These are phyloP conservation scores for Wickerhamomyces hampshirensis DNA, from an alignment of 805 yeast species.

Conservation along the genomic window DNA sequence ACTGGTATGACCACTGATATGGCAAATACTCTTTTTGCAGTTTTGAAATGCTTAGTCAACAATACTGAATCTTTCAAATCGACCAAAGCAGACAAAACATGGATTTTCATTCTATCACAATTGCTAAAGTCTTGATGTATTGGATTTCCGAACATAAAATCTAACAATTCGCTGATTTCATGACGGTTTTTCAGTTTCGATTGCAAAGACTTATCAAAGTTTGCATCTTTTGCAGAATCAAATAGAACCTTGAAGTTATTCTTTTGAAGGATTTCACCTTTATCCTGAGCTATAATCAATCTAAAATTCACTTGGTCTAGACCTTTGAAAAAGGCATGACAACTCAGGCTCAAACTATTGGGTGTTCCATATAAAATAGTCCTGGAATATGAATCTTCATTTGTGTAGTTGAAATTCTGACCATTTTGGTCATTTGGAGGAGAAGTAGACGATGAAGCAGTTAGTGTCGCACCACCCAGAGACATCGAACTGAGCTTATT, in stretches of 20 bases:
- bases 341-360: conserved; percentile 6
- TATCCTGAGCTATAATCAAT: conserved; percentile 32
- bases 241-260: conserved; percentile 29
- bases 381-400: conserved; percentile 24
- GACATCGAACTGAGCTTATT: neutral
- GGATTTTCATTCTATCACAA: conserved; percentile 20
- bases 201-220: conserved; percentile 14
- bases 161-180: conserved; percentile 24
- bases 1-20: conserved; percentile 29
- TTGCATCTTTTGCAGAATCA: conserved; percentile 27
- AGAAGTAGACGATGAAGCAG: neutral
- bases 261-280: conserved; percentile 31
- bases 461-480: neutral
- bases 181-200: conserved; percentile 11
- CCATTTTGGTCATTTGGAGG: neutral
- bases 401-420: conserved; percentile 5
- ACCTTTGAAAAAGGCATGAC: neutral
- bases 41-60: conserved; percentile 30
- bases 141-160: conserved; percentile 37
- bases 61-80: conserved; percentile 27
- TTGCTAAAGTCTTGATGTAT: conserved; percentile 27
- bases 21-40: conserved; percentile 24
- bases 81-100: conserved; percentile 25
- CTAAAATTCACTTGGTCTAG: conserved; percentile 25
- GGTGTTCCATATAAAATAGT: conserved; percentile 24